Evolutionary conservation across 202 grass and related monocot species (phyloP).

Genomic region (Panicum virgatum): DNA sequence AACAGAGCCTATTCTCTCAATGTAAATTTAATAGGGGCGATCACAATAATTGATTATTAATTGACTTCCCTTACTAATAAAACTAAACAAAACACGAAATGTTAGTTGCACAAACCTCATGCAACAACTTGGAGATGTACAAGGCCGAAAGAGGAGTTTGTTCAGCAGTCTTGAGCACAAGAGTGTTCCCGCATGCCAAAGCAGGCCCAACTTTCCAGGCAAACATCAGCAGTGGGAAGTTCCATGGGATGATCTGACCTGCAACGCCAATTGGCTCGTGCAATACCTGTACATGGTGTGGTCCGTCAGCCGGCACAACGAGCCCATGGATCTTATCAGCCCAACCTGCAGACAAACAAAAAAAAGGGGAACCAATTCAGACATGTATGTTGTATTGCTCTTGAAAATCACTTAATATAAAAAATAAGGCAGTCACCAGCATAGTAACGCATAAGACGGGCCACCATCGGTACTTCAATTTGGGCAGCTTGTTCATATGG

Average conservation of each 20-base stretch:
- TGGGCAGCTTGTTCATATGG: conserved; percentile 77
- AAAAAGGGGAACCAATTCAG: neutral
- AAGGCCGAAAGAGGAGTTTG: conserved; percentile 93
- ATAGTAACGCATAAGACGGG: conserved; percentile 90
- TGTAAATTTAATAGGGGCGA: neutral
- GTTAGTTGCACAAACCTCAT: conserved; percentile 61
- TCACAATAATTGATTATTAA: neutral
- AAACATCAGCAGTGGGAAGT: conserved; percentile 93
- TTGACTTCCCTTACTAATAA: neutral
- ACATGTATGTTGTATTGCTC: neutral
- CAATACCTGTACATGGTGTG: conserved; percentile 88
- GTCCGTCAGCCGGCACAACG: conserved; percentile 84
- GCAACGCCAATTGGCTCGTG: conserved; percentile 84
- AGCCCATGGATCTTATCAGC: conserved; percentile 94
- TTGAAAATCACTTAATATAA: neutral
- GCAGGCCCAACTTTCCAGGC: conserved; percentile 97
- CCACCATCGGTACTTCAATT: conserved; percentile 76
- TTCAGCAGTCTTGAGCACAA: conserved; percentile 91
- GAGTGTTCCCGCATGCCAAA: conserved; percentile 80
- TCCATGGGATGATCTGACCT: conserved; percentile 97
- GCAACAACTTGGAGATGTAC: conserved; percentile 63
- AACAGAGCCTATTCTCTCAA: neutral
- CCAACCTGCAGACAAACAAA: conserved; percentile 72
- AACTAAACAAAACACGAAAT: neutral
- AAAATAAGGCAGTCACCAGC: conserved; percentile 54